phyloP scores from a whole-genome alignment of 2,329 filamentous ascomycete species.

The Pseudogymnoascus sp. region DNA sequence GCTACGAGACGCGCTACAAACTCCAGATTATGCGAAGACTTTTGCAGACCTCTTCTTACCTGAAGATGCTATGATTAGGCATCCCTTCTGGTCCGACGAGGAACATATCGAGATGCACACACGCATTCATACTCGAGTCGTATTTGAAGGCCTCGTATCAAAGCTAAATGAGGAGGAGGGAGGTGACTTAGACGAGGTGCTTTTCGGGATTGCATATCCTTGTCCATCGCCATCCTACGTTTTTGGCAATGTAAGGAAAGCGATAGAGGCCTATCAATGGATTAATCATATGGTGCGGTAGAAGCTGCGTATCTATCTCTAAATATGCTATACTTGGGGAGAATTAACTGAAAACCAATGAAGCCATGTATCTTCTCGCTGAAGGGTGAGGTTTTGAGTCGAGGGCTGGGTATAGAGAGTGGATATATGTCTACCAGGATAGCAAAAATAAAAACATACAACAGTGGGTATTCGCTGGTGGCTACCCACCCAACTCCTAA shows the following conservation, averaged over 20 bases:
- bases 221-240: not conserved
- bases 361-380: not conserved
- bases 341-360: not conserved
- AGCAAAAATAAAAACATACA: too few species aligned
- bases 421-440: not conserved
- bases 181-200: conserved; percentile 9
- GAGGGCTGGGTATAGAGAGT: not conserved
- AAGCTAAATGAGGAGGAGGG: conserved; percentile 7
- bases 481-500: too few species aligned
- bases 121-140: conserved; percentile 3
- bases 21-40: not conserved
- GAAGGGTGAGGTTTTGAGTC: not conserved
- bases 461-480: too few species aligned
- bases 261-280: not conserved
- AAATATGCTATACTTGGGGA: not conserved
- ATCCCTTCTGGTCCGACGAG: conserved; percentile 11
- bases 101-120: conserved; percentile 12
- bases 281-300: not conserved
- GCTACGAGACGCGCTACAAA: not conserved
- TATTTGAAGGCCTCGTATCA: conserved; percentile 11
- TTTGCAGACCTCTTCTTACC: not conserved
- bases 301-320: not conserved
- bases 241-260: not conserved
- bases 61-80: not conserved
- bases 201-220: conserved; percentile 15